Conservation (phyloP, 192 early-diverging fungal species). For the Mortierella antarctica region DNA sequence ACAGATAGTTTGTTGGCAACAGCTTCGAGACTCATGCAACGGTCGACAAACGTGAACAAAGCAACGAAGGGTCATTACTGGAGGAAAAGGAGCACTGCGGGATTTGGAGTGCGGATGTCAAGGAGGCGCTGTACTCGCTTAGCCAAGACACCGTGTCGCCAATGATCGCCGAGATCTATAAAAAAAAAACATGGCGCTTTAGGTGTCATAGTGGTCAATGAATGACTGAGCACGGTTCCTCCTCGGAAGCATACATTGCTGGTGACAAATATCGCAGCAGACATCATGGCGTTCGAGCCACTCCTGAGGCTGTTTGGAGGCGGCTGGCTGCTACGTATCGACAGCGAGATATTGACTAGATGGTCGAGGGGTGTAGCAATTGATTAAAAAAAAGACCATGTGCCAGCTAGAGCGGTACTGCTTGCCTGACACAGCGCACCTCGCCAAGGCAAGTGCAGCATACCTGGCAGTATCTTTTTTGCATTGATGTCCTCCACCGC, state of each 20-base stretch:
- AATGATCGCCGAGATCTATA: slow-evolving; percentile 14
- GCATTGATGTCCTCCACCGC: slow-evolving; percentile 9
- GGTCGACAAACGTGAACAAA: background rate
- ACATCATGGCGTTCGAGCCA: slow-evolving; percentile 17
- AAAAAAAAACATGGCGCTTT: background rate
- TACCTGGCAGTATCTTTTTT: slow-evolving; percentile 18
- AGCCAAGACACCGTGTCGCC: slow-evolving; percentile 10
- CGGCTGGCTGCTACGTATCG: slow-evolving; percentile 8
- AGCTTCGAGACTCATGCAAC: background rate
- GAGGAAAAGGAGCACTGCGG: slow-evolving; percentile 14
- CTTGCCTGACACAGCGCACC: no score
- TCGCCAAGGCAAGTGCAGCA: background rate
- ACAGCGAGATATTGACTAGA: slow-evolving; percentile 14
- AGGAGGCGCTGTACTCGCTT: slow-evolving; percentile 16
- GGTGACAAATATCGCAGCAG: slow-evolving; percentile 6
- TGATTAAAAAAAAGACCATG: background rate
- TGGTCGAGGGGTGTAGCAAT: background rate
- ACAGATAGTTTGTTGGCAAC: background rate
- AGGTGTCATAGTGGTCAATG: no score
- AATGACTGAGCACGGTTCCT: no score
- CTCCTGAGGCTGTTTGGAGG: background rate
- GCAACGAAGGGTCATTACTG: background rate
- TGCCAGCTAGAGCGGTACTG: no score
- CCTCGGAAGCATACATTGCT: slow-evolving; percentile 9
- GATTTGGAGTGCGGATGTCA: slow-evolving; percentile 10